These are phyloP conservation scores for Pythium aphanidermatum DNA, from an alignment of 352 stramenopile species.

Conservation along the genomic window DNA sequence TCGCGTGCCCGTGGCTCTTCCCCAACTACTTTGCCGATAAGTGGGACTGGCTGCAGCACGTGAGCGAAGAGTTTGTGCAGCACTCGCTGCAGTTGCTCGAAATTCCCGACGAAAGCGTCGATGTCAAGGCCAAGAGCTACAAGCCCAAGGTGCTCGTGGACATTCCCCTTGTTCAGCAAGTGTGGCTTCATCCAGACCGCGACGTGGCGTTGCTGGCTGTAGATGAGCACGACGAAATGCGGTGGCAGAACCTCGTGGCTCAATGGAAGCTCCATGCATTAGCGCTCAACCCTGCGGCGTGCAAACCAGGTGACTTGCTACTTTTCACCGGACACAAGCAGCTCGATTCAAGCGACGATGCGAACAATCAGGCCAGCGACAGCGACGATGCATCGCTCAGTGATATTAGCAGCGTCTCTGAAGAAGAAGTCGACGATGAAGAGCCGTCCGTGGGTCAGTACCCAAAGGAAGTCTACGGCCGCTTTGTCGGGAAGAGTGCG, in stretches of 20 bases:
- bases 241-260: constrained; percentile 17
- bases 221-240: constrained; percentile 23
- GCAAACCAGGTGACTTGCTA: constrained; percentile 29
- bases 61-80: constrained; percentile 65
- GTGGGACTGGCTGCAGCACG: constrained; percentile 81
- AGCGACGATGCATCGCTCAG: too few species aligned
- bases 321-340: constrained; percentile 53
- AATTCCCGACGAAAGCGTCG: constrained; percentile 6
- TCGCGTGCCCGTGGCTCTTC: constrained; percentile 78
- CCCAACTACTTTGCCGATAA: constrained; percentile 68
- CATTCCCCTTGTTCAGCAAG: constrained; percentile 39
- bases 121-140: background rate
- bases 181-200: constrained; percentile 45
- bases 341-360: constrained; percentile 7
- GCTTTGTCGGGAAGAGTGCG: constrained; percentile 51
- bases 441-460: constrained; percentile 23
- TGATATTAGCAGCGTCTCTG: constrained; percentile 1
- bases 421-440: constrained; percentile 6
- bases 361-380: background rate
- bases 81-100: constrained; percentile 66
- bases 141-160: constrained; percentile 43
- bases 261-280: constrained; percentile 35
- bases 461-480: constrained; percentile 43
- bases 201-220: constrained; percentile 60
- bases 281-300: constrained; percentile 17